Base-by-base conservation (phyloP, 345 rosid genomes). In the Brassica incana region DNA sequence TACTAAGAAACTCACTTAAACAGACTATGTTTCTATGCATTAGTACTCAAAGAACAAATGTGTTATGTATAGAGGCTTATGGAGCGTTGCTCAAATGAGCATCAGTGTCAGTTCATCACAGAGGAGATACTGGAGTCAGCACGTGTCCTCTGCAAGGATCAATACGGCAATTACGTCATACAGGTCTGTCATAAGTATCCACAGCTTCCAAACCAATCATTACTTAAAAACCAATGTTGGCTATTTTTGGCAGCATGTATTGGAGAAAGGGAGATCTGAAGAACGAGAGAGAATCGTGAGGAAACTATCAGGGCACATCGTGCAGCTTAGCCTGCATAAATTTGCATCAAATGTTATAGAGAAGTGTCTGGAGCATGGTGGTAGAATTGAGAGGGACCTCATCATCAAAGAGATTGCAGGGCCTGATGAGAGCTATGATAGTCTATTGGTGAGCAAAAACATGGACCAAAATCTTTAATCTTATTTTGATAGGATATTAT, bases 291-390 rank as follows among this genome's bases (percentile, higher is more conserved):
- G 82, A 72, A 90, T 90, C 16, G 86, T 88, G 59, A 67, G 85
- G 75, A 87, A 88, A 78, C 64, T 88, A 68, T 75, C 86, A 2
- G 94, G 94, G 64, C 82, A 86, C 77, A 75, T 90, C 10, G 85
- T 86, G 61, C 87, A 83, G 61, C 84, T 90, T 80, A 90, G 94
- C 79, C 89, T 86, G 75, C 92, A 90, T 67, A 90, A 90, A 73
- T 90, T 87, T 81, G 94, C 90, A 18, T 90, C 92, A 59, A 90
- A 90, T 83, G 94, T 88, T 45, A 76, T 90, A 62, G 94, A 90
- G 81, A 90, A 90, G 81, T 90, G 94, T 64, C 79, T 90, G 78
- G 88, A 83, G 77, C 65, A 84, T 80, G 88, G 94, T 63, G 85
- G 83, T 82, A 65, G 78, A 12, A 64, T 76, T 38, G 92, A 90